Percentiles rank a stretch among this genome's conserved stretches.
phyloP scores from a whole-genome alignment of 345 rosid species.

The Atalantia buxifolia region DNA sequence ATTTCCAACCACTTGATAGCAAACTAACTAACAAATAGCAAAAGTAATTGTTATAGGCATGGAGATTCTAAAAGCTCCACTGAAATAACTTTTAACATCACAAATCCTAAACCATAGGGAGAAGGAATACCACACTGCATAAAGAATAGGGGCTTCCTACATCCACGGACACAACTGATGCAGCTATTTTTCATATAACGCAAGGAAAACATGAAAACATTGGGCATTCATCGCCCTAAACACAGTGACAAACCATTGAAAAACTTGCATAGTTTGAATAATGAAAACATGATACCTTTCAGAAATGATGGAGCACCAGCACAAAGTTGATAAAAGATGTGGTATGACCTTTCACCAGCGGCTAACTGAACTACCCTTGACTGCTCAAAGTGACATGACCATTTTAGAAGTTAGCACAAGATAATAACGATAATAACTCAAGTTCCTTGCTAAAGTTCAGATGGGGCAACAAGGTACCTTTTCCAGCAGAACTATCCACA shows the following conservation, averaged over 20 bases:
- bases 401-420: conserved; percentile 27
- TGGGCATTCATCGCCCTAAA: not conserved
- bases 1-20: not conserved
- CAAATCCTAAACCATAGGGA: not conserved
- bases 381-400: conserved; percentile 49
- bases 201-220: not conserved
- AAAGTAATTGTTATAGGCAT: not conserved
- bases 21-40: not conserved
- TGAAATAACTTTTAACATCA: not conserved
- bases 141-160: not conserved
- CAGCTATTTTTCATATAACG: not conserved
- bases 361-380: conserved; percentile 91
- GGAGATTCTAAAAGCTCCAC: not conserved
- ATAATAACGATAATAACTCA: conserved; percentile 3
- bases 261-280: conserved; percentile 6
- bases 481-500: conserved; percentile 71
- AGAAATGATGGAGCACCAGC: conserved; percentile 84
- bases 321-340: conserved; percentile 88
- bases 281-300: conserved; percentile 51
- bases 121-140: not conserved
- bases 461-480: conserved; percentile 58
- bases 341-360: conserved; percentile 88
- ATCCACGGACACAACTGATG: not conserved
- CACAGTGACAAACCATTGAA: conserved; percentile 6
- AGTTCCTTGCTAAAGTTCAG: conserved; percentile 17